These are phyloP conservation scores for Cystobasidium sp. DNA, from an alignment of 1,284 basidiomycete genomes.

Conservation along the genomic window DNA sequence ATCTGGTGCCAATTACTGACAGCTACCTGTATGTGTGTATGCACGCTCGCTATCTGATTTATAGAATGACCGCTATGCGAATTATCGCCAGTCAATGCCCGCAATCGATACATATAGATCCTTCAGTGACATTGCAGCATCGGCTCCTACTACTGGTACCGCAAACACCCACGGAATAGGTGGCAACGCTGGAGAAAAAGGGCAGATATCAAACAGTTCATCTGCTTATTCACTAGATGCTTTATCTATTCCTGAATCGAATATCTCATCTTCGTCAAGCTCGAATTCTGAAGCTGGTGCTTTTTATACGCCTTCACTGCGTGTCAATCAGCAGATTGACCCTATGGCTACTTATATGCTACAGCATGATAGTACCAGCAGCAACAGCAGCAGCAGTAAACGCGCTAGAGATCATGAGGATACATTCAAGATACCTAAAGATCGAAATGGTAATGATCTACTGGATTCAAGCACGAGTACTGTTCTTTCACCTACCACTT, in stretches of 20 bases:
- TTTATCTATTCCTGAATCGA: constrained; percentile 35
- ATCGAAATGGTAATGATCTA: constrained; percentile 5
- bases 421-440: constrained; percentile 18
- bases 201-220: constrained; percentile 34
- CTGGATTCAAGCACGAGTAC: constrained; percentile 26
- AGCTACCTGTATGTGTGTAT: neutral
- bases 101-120: constrained; percentile 34
- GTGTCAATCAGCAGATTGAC: neutral
- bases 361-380: neutral
- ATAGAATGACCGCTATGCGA: constrained; percentile 30
- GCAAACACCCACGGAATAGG: neutral
- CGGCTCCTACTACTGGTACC: neutral
- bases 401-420: neutral
- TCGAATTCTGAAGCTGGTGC: constrained; percentile 23
- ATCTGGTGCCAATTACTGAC: neutral
- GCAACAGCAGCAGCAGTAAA: neutral
- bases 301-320: constrained; percentile 30
- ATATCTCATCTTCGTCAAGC: constrained; percentile 11
- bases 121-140: constrained; percentile 26
- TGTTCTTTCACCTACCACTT: constrained; percentile 16
- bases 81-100: constrained; percentile 42
- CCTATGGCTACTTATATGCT: constrained; percentile 11
- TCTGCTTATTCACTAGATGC: constrained; percentile 47
- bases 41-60: neutral
- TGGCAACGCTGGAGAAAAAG: neutral